phyloP scores from a whole-genome alignment of 2,329 filamentous ascomycete genomes.

The Leptographium radiaticola region DNA sequence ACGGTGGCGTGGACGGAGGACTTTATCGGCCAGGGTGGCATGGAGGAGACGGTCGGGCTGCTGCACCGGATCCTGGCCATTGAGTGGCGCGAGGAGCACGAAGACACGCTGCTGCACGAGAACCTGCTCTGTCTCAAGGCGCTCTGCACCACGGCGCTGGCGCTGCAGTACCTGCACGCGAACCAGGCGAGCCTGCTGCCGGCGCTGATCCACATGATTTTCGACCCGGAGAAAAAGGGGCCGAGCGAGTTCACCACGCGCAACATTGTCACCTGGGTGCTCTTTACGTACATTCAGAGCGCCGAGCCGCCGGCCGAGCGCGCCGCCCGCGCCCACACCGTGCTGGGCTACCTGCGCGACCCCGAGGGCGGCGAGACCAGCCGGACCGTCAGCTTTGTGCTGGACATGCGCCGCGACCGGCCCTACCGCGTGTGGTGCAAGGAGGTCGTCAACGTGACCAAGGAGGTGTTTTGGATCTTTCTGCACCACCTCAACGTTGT shows the following conservation, averaged over 20 bases:
- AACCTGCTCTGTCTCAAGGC: slow-evolving; percentile 87
- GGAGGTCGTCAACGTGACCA: slow-evolving; percentile 83
- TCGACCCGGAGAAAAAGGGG: slow-evolving; percentile 96
- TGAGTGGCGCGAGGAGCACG: slow-evolving; percentile 96
- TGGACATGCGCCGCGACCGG: slow-evolving; percentile 74
- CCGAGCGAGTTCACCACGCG: slow-evolving; percentile 94
- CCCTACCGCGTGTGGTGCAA: slow-evolving; percentile 93
- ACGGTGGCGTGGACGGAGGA: slow-evolving; percentile 90
- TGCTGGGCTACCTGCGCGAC: slow-evolving; percentile 70
- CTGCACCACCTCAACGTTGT: slow-evolving; percentile 87
- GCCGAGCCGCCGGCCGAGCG: slow-evolving; percentile 49
- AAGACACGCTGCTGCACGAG: slow-evolving; percentile 86
- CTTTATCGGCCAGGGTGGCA: slow-evolving; percentile 80
- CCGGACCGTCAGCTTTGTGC: slow-evolving; percentile 70
- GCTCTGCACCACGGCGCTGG: slow-evolving; percentile 79
- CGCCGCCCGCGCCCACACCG: slow-evolving; percentile 54
- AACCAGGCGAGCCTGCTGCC: slow-evolving; percentile 77
- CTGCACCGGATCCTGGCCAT: slow-evolving; percentile 88
- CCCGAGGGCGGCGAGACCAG: slow-evolving; percentile 62
- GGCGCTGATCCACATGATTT: slow-evolving; percentile 74
- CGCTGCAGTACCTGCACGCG: slow-evolving; percentile 65
- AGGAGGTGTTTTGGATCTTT: slow-evolving; percentile 99
- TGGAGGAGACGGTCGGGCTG: slow-evolving; percentile 79
- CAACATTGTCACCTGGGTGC: slow-evolving; percentile 73
- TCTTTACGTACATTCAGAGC: slow-evolving; percentile 77